Evolutionary conservation across 768 basidiomycete species (phyloP), one percentile per base, ranked within the genome.

Genomic region (Steccherinum ochraceum): DNA sequence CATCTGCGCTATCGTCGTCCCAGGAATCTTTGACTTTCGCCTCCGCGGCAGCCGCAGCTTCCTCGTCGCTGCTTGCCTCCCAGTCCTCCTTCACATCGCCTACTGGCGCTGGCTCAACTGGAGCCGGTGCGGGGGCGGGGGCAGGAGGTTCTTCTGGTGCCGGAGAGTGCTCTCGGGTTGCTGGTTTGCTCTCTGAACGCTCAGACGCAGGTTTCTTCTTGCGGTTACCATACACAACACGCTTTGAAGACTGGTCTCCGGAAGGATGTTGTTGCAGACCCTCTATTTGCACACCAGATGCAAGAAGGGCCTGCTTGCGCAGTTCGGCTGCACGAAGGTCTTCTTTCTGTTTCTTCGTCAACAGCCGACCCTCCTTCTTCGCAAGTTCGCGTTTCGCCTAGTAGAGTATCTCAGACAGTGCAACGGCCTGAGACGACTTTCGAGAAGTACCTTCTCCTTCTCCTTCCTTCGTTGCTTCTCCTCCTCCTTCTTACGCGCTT

Each of bases 271-370:
- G 80, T 49, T 91, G 86, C 18, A 98, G 72, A 53, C 91, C 96
- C 60, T 94, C 93, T 53, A 99, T 87, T 58, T 85, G 84, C 45
- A 88, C 87, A 46, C 93, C 93, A 27, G 89, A 87, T 18, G 89
- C 86, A 46, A 98, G 75, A 48, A 98, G 78, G 2, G 95, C 94
- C 64, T 95, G 82, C 64, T 84, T 89, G 50, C 93, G 84, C 24
- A 91, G 81, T 66, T 97, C 94, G 2, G 92, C 93, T 57, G 84
- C 87, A 19, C 88, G 89, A 58, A 79, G 84, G 65, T 97, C 94
- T 62, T 91, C 88, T 68, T 93, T 95, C 67, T 98, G 94, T 69
- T 94, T 96, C 68, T 95, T 93, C n/a, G 95, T 98, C 46, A 98
- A 76, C 21, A 95, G 72, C 43, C 88, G 81, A 20, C 96, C 96